A percentile compares a stretch with the other conserved stretches of the same genome.
These are phyloP conservation scores for Picea glauca DNA, from an alignment of 75 land plant species.

Conservation along the genomic window DNA sequence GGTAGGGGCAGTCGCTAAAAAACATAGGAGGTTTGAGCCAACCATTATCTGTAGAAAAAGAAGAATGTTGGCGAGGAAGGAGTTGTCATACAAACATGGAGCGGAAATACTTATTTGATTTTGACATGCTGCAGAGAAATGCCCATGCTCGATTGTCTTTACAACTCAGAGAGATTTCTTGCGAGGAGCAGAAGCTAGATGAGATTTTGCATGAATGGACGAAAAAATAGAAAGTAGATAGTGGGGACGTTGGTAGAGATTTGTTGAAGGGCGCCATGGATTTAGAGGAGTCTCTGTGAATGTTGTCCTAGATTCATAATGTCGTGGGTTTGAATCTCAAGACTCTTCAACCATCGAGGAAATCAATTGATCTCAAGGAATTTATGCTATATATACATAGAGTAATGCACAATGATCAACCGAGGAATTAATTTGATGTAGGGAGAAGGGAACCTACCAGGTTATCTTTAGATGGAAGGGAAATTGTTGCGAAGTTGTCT, in stretches of 20 bases:
- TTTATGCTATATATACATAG: not conserved
- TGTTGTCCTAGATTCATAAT: slow-evolving; percentile 48
- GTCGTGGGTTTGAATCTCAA: slow-evolving; percentile 15
- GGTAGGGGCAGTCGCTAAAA: too few species aligned
- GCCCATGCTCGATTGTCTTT: not conserved
- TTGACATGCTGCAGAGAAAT: not conserved
- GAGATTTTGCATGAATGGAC: not conserved
- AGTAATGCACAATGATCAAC: not conserved
- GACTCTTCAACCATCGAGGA: not conserved
- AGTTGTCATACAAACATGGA: too few species aligned
- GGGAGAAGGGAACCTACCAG: not conserved
- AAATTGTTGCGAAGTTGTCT: not conserved
- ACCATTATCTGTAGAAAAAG: too few species aligned
- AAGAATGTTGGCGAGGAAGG: too few species aligned
- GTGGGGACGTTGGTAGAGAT: slow-evolving; percentile 26
- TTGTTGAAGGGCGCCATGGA: slow-evolving; percentile 47
- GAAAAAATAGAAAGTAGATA: slow-evolving; percentile 10
- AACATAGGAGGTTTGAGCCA: too few species aligned
- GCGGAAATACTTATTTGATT: not conserved
- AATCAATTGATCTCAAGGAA: slow-evolving; percentile 6
- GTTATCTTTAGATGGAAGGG: slow-evolving; percentile 1
- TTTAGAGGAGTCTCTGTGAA: slow-evolving; percentile 53
- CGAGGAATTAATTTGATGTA: not conserved
- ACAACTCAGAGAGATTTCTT: not conserved
- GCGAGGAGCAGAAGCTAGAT: not conserved